Conservation (phyloP, 176 grass and related monocot genomes). For the Dactylis glomerata region DNA sequence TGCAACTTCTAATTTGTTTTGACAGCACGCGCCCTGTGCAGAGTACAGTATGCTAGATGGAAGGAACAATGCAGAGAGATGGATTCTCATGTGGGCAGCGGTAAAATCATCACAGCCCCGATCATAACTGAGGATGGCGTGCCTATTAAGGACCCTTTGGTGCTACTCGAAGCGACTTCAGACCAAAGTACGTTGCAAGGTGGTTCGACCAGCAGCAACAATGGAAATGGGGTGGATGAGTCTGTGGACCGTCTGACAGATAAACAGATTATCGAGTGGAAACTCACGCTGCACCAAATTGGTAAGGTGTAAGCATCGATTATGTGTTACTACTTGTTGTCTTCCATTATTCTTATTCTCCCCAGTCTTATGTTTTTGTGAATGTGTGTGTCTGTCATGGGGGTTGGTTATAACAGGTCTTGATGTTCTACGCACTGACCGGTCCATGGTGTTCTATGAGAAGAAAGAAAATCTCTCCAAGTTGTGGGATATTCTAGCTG, state of each 20-base stretch:
- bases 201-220: background rate
- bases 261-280: conserved; percentile 79
- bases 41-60: conserved; percentile 78
- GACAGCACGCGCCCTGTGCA: background rate
- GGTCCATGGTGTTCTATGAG: conserved; percentile 92
- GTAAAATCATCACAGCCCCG: conserved; percentile 79
- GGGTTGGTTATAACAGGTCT: conserved; percentile 51
- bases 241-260: conserved; percentile 13
- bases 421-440: conserved; percentile 92
- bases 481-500: conserved; percentile 91
- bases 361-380: conserved; percentile 11
- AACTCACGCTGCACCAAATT: conserved; percentile 85
- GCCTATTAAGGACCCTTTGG: conserved; percentile 76
- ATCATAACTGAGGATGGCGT: conserved; percentile 75
- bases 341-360: background rate
- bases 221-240: conserved; percentile 8
- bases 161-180: conserved; percentile 69
- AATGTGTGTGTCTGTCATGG: conserved; percentile 9
- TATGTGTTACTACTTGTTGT: background rate
- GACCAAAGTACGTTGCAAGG: conserved; percentile 18
- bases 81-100: conserved; percentile 80
- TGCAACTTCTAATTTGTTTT: background rate
- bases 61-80: conserved; percentile 78
- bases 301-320: conserved; percentile 37
- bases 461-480: conserved; percentile 95